Evolutionary conservation across 495 filamentous ascomycete species (phyloP).

Genomic region (Penicillium canariense): DNA sequence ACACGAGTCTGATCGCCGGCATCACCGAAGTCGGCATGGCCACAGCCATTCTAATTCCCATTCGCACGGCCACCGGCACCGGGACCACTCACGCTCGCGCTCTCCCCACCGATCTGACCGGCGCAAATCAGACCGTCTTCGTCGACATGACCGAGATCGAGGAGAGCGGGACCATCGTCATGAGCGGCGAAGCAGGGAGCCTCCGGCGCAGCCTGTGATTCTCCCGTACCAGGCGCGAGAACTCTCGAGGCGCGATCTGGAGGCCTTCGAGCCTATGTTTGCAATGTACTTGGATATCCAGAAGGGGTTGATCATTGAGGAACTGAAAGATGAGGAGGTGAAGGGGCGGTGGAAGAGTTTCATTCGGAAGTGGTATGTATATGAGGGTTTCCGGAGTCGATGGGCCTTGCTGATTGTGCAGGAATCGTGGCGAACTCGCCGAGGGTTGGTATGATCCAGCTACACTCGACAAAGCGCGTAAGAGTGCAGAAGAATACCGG

Average conservation of each 20-base stretch:
- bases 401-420: constrained; percentile 24
- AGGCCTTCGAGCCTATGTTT: constrained; percentile 67
- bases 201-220: constrained; percentile 23
- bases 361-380: constrained; percentile 73
- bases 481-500: constrained; percentile 14
- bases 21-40: constrained; percentile 25
- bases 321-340: constrained; percentile 65
- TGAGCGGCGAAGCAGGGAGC: constrained; percentile 8
- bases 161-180: constrained; percentile 13
- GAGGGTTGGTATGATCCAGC: constrained; percentile 90
- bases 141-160: constrained; percentile 9
- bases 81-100: constrained; percentile 26
- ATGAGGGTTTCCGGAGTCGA: neutral
- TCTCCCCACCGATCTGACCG: constrained; percentile 29
- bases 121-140: constrained; percentile 23
- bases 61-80: constrained; percentile 23
- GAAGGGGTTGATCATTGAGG: constrained; percentile 65
- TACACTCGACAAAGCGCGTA: constrained; percentile 53
- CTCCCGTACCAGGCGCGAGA: constrained; percentile 67
- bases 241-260: constrained; percentile 64
- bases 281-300: constrained; percentile 88
- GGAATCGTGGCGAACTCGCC: constrained; percentile 89
- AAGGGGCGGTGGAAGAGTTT: constrained; percentile 95
- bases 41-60: constrained; percentile 19
- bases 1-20: constrained; percentile 15